Conservation (phyloP, 805 yeast species). For the Candida fluviatilis region DNA sequence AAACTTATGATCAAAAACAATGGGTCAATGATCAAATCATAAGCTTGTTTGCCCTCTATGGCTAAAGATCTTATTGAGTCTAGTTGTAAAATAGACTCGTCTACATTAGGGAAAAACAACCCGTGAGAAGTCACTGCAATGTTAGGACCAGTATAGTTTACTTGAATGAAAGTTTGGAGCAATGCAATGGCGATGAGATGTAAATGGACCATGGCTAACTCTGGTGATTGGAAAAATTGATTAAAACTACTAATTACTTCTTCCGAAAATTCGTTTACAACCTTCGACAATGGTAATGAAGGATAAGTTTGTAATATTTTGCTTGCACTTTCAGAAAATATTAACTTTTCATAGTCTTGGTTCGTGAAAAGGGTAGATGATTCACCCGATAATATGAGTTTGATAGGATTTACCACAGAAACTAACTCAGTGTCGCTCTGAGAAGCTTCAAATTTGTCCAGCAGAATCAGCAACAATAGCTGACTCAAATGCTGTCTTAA, state of each 20-base stretch:
- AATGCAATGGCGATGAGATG: constrained; percentile 53
- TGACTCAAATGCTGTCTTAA: constrained; percentile 15
- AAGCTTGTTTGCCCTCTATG: constrained; percentile 68
- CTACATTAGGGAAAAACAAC: constrained; percentile 24
- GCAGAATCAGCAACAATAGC: constrained; percentile 16
- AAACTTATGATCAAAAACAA: constrained; percentile 26
- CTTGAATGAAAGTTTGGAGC: constrained; percentile 66
- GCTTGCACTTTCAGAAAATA: constrained; percentile 13
- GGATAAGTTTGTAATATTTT: constrained; percentile 20
- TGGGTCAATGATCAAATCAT: constrained; percentile 44
- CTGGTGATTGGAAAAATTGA: constrained; percentile 8
- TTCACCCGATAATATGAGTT: constrained; percentile 20
- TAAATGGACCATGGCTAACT: constrained; percentile 15
- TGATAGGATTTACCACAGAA: constrained; percentile 13
- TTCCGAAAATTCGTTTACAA: constrained; percentile 13
- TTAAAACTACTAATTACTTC: constrained; percentile 7
- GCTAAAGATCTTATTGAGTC: constrained; percentile 40
- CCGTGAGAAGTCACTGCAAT: constrained; percentile 34
- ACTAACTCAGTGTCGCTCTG: constrained; percentile 4
- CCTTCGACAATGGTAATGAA: constrained; percentile 12
- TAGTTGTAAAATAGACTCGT: constrained; percentile 13
- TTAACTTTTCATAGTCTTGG: constrained; percentile 14
- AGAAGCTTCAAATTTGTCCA: constrained; percentile 11
- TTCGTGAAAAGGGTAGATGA: constrained; percentile 19
- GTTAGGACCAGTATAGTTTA: constrained; percentile 82